A percentile compares a stretch with the other conserved stretches of the same genome.
phyloP scores from a whole-genome alignment of 2,329 filamentous ascomycete genomes.

The Ascochyta lentis region DNA sequence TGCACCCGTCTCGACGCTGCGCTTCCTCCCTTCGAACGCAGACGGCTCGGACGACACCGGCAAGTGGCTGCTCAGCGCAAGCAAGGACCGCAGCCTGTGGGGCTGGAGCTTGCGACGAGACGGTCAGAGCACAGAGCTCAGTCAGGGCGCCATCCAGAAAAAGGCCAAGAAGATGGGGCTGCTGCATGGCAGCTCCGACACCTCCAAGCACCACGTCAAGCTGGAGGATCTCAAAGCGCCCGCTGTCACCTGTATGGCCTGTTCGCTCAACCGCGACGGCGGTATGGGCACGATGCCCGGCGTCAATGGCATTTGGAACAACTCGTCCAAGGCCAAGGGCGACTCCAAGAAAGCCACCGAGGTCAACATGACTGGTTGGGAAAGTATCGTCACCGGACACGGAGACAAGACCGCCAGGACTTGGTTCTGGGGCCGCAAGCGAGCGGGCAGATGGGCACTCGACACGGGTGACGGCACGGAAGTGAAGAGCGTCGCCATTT shows the following conservation, averaged over 20 bases:
- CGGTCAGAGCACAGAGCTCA: constrained; percentile 91
- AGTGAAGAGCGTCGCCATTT: constrained; percentile 84
- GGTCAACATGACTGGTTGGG: constrained; percentile 87
- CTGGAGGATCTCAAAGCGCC: constrained; percentile 83
- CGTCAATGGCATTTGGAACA: constrained; percentile 83
- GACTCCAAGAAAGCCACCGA: constrained; percentile 73
- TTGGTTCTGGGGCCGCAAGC: constrained; percentile 97
- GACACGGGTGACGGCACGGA: constrained; percentile 82
- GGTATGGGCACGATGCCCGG: constrained; percentile 86
- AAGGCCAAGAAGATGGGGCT: constrained; percentile 90
- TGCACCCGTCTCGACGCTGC: constrained; percentile 79
- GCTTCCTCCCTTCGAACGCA: constrained; percentile 86
- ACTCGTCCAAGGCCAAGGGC: constrained; percentile 67
- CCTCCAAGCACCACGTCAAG: constrained; percentile 67
- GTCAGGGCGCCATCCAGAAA: constrained; percentile 85
- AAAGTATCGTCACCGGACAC: constrained; percentile 94
- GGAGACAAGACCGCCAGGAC: constrained; percentile 85
- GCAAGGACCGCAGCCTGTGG: constrained; percentile 90
- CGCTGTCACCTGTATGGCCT: constrained; percentile 89
- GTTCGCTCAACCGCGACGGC: constrained; percentile 90
- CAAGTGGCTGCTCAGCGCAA: constrained; percentile 93
- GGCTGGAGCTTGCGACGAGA: constrained; percentile 94
- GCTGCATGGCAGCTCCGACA: constrained; percentile 62
- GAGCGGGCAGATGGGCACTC: constrained; percentile 91
- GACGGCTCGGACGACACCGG: constrained; percentile 87